Conservation (phyloP, 129 eudicot genomes). For the Smallanthus sonchifolius region DNA sequence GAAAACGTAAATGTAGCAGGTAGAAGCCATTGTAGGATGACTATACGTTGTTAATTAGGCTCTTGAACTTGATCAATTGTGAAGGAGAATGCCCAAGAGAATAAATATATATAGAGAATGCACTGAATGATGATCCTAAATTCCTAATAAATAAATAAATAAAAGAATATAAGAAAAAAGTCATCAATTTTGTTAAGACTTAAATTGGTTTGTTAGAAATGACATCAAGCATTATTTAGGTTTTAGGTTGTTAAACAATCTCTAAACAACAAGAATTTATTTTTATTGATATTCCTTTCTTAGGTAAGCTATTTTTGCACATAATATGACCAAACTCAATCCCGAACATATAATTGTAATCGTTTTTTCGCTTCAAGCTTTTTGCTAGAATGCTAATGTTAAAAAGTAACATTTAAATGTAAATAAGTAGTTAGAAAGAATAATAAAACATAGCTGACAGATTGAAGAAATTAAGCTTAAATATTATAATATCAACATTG, state of each 20-base stretch:
- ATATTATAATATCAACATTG: too few relatives aligned
- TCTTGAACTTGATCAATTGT: background rate
- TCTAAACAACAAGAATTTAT: too few relatives aligned
- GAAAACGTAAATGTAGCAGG: background rate
- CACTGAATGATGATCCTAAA: background rate
- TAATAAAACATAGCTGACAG: too few relatives aligned
- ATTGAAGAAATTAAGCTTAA: too few relatives aligned
- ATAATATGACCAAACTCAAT: background rate
- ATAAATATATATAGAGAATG: background rate
- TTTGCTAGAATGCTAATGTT: too few relatives aligned
- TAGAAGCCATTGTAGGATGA: slow-evolving; percentile 16
- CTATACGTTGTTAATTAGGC: background rate
- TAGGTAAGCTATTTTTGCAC: background rate
- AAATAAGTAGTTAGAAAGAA: too few relatives aligned
- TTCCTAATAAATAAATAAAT: too few relatives aligned
- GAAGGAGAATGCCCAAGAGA: background rate
- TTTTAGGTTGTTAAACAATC: background rate
- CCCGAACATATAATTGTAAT: background rate
- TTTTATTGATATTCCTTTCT: too few relatives aligned
- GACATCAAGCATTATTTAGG: background rate
- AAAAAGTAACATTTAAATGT: too few relatives aligned
- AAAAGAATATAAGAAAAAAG: background rate
- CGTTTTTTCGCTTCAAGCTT: background rate
- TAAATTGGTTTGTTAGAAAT: background rate
- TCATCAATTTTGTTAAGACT: background rate